Conservation (phyloP, 2,329 filamentous ascomycete species). For the Paecilomyces fulvus region DNA sequence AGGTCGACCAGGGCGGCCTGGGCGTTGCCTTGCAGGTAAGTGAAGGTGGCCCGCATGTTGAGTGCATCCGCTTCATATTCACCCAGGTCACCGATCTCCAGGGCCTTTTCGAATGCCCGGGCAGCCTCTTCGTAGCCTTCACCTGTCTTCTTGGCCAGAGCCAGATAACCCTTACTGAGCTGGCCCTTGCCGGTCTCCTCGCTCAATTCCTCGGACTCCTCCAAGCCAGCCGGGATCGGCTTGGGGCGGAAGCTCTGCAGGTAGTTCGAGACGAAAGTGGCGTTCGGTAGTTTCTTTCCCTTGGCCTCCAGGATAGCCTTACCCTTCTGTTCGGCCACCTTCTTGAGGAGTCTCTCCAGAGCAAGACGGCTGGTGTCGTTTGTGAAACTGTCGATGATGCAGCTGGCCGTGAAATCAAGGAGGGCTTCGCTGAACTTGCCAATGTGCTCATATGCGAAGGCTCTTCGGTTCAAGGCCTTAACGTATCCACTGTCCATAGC, state of each 20-base stretch:
- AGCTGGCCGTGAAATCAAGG: constrained; percentile 95
- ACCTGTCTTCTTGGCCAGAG: constrained; percentile 75
- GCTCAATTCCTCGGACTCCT: constrained; percentile 68
- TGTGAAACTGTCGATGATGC: constrained; percentile 96
- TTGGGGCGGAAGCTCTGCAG: constrained; percentile 93
- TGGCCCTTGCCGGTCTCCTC: constrained; percentile 76
- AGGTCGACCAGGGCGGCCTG: constrained; percentile 74
- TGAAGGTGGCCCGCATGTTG: constrained; percentile 95
- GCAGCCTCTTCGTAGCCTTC: constrained; percentile 89
- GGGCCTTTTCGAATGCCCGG: constrained; percentile 74
- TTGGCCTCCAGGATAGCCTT: constrained; percentile 77
- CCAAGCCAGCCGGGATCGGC: constrained; percentile 69
- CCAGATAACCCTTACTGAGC: constrained; percentile 71
- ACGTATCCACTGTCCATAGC: constrained; percentile 91
- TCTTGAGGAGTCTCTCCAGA: constrained; percentile 89
- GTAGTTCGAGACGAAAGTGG: constrained; percentile 97
- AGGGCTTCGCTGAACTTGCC: constrained; percentile 88
- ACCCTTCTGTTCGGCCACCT: constrained; percentile 90
- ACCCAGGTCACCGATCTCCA: constrained; percentile 71
- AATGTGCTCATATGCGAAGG: constrained; percentile 92
- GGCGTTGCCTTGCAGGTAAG: constrained; percentile 84
- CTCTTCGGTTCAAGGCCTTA: constrained; percentile 93
- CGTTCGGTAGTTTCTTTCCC: constrained; percentile 79
- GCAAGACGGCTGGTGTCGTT: constrained; percentile 82
- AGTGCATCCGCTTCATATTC: constrained; percentile 84